phyloP scores from a whole-genome alignment of 306 rosid species.

The Prunus armeniaca region DNA sequence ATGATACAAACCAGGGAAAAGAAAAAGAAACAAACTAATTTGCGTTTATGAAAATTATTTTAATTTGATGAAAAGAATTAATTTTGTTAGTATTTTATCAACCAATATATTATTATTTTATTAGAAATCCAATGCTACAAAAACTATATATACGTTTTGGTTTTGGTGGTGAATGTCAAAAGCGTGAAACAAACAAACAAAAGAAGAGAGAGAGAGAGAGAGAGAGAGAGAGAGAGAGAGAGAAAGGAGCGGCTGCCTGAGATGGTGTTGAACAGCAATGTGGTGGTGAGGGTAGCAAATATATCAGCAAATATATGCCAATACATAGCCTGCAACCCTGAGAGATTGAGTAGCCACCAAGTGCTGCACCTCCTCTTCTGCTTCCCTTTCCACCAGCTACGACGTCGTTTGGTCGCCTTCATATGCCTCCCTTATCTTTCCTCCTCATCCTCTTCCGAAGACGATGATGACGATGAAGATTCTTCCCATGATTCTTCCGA shows the following conservation, averaged over 20 bases:
- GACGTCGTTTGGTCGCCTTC: slow-evolving; percentile 34
- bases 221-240: not conserved
- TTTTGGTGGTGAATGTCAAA: too few relatives aligned
- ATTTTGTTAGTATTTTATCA: too few relatives aligned
- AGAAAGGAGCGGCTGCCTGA: not conserved
- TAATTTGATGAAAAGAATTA: too few relatives aligned
- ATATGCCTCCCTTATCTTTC: slow-evolving; percentile 29
- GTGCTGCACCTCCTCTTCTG: slow-evolving; percentile 67
- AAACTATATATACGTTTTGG: too few relatives aligned
- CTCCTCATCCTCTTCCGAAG: slow-evolving; percentile 7
- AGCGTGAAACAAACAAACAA: not conserved
- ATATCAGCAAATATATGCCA: slow-evolving; percentile 59
- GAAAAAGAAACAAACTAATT: too few relatives aligned
- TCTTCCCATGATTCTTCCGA: not conserved
- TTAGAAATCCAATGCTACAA: too few relatives aligned
- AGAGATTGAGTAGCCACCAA: slow-evolving; percentile 46
- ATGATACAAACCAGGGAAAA: too few relatives aligned
- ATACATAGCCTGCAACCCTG: slow-evolving; percentile 82
- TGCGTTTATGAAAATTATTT: too few relatives aligned
- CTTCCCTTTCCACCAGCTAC: slow-evolving; percentile 46
- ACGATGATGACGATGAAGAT: not conserved
- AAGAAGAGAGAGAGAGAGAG: not conserved
- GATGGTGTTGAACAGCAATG: slow-evolving; percentile 69
- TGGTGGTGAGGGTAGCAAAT: slow-evolving; percentile 56
- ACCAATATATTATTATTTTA: too few relatives aligned